phyloP scores from a whole-genome alignment of 306 rosid species.

The Dryas drummondii region DNA sequence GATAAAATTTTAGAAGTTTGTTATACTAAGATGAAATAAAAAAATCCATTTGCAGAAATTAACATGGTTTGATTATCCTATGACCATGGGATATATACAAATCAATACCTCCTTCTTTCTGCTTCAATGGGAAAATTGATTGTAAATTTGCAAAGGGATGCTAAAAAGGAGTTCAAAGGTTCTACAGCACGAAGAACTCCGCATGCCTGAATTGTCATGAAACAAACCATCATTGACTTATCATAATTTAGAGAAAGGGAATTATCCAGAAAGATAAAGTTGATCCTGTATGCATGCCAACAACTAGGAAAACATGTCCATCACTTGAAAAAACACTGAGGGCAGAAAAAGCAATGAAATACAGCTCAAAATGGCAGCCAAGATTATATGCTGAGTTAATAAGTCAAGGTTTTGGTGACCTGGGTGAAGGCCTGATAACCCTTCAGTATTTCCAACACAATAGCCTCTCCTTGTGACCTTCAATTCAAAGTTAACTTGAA shows the following conservation, averaged over 20 bases:
- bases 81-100: conserved; percentile 13
- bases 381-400: background rate
- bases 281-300: conserved; percentile 16
- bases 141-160: conserved; percentile 97
- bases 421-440: conserved; percentile 99
- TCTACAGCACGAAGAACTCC: conserved; percentile 94
- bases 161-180: conserved; percentile 91
- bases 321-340: background rate
- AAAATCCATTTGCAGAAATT: background rate
- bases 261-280: conserved; percentile 22
- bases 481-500: conserved; percentile 34
- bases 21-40: background rate
- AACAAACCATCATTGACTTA: conserved; percentile 21
- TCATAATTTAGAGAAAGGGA: conserved; percentile 6
- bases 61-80: background rate
- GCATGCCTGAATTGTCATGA: conserved; percentile 66
- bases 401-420: conserved; percentile 38
- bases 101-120: conserved; percentile 72
- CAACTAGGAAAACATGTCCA: conserved; percentile 2
- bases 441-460: conserved; percentile 91
- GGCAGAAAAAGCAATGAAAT: background rate
- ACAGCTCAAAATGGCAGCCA: background rate
- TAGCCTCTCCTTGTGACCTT: conserved; percentile 99
- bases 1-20: background rate
- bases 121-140: conserved; percentile 84